Evolutionary conservation across 495 filamentous ascomycete genomes (phyloP).

Genomic region (Penicillium nucicola): DNA sequence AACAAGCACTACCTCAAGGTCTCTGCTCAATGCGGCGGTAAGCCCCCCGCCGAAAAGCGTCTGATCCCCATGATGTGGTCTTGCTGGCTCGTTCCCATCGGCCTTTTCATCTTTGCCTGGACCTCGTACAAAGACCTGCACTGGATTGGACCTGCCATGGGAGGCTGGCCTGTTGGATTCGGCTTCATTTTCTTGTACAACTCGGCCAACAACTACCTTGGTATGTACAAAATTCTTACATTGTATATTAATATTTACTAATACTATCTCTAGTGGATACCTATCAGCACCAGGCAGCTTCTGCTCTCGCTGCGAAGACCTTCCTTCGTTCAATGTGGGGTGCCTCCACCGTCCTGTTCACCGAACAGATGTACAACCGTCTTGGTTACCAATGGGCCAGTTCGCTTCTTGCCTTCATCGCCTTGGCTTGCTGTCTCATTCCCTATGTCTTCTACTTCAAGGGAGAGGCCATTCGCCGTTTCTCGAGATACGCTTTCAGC

Average conservation of each 20-base stretch:
- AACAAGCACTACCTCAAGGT: conserved; percentile 74
- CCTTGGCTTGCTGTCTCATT: conserved; percentile 69
- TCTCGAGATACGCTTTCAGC: conserved; percentile 64
- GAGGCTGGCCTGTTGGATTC: conserved; percentile 75
- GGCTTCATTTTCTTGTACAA: conserved; percentile 88
- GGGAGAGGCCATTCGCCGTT: conserved; percentile 62
- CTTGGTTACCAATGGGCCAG: conserved; percentile 75
- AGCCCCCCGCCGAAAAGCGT: conserved; percentile 70
- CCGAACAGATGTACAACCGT: conserved; percentile 72
- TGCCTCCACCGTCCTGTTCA: conserved; percentile 71
- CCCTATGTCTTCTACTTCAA: conserved; percentile 75
- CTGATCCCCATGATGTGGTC: conserved; percentile 83
- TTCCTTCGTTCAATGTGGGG: conserved; percentile 79
- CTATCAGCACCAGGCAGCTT: conserved; percentile 82
- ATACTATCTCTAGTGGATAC: conserved; percentile 58
- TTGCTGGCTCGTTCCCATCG: conserved; percentile 76
- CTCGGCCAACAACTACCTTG: conserved; percentile 75
- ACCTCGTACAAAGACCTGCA: conserved; percentile 61
- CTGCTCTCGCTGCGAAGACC: conserved; percentile 80
- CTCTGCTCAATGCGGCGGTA: conserved; percentile 55
- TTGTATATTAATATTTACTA: background rate
- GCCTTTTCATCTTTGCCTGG: conserved; percentile 85
- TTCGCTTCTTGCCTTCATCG: conserved; percentile 66
- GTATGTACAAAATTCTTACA: conserved; percentile 21
- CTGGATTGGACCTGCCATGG: conserved; percentile 71